Percentiles rank a stretch among this genome's conserved stretches.
Conservation (phyloP, 169 alveolate genomes). For the Plasmodium reichenowi region DNA sequence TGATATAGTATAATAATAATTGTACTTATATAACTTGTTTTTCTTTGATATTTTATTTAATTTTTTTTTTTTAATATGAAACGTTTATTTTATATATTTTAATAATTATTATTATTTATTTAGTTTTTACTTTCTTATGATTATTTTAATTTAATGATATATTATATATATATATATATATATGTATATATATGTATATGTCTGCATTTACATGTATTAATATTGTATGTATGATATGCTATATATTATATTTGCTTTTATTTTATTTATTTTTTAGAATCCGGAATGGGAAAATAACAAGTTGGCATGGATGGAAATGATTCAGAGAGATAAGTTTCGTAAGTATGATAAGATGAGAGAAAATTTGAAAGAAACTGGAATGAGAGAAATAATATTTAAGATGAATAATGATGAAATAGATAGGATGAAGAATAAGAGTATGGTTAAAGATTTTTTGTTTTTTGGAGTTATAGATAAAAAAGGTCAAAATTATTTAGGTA, state of each 20-base stretch:
- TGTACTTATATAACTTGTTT: too few relatives aligned
- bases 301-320: slow-evolving; percentile 78
- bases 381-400: slow-evolving; percentile 68
- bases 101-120: neutral
- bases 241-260: neutral
- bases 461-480: slow-evolving; percentile 78
- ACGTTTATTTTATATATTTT: neutral
- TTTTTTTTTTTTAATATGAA: too few relatives aligned
- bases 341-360: slow-evolving; percentile 75
- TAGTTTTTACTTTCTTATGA: neutral
- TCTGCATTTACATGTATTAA: neutral
- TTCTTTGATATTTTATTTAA: too few relatives aligned
- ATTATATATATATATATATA: too few relatives aligned
- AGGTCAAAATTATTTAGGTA: slow-evolving; percentile 83
- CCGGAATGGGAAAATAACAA: slow-evolving; percentile 78
- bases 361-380: slow-evolving; percentile 67
- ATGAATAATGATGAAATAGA: slow-evolving; percentile 66
- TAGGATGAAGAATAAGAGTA: slow-evolving; percentile 71
- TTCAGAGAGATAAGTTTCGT: slow-evolving; percentile 81
- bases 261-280: slow-evolving; percentile 58
- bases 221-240: neutral
- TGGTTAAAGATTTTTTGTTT: slow-evolving; percentile 74
- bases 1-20: too few relatives aligned
- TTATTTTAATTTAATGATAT: too few relatives aligned
- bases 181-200: too few relatives aligned